Evolutionary conservation across 148 eudicot species (phyloP).

Genomic region (Beta vulgaris): DNA sequence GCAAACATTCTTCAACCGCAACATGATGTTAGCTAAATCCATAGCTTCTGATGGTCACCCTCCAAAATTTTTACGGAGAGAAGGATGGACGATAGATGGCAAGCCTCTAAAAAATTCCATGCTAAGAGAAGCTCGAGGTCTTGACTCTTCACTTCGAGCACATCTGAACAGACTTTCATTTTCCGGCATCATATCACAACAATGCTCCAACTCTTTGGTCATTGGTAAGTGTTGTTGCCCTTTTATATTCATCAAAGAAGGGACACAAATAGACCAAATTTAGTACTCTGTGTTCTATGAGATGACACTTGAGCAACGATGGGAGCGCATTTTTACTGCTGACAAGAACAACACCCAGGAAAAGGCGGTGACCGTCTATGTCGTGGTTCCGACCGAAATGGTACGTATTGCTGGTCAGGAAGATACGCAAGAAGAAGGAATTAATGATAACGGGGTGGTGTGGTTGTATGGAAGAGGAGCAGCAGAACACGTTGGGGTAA

Average conservation of each 20-base stretch:
- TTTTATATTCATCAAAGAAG: conserved; percentile 52
- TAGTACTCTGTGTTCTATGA: conserved; percentile 25
- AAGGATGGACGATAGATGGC: conserved; percentile 29
- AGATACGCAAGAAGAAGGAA: conserved; percentile 21
- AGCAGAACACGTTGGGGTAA: conserved; percentile 31
- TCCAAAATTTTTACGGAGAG: conserved; percentile 40
- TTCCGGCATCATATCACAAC: conserved; percentile 16
- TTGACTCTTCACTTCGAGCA: conserved; percentile 28
- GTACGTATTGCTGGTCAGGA: conserved; percentile 28
- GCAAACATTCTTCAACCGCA: neutral
- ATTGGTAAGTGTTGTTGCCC: conserved; percentile 73
- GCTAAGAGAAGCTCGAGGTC: conserved; percentile 38
- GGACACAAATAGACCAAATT: conserved; percentile 16
- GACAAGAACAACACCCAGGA: conserved; percentile 4
- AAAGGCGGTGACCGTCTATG: conserved; percentile 20
- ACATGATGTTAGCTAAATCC: conserved; percentile 34
- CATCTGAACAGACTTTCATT: conserved; percentile 33
- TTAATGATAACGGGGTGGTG: conserved; percentile 20
- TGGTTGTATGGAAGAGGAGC: conserved; percentile 28
- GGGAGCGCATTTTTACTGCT: conserved; percentile 19
- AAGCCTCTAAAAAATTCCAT: conserved; percentile 29
- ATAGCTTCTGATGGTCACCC: conserved; percentile 45
- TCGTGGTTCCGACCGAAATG: conserved; percentile 26
- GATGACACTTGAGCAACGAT: conserved; percentile 28
- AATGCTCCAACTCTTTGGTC: conserved; percentile 28